Conservation (phyloP, 2,329 filamentous ascomycete genomes). For the Epichloe bromicola region DNA sequence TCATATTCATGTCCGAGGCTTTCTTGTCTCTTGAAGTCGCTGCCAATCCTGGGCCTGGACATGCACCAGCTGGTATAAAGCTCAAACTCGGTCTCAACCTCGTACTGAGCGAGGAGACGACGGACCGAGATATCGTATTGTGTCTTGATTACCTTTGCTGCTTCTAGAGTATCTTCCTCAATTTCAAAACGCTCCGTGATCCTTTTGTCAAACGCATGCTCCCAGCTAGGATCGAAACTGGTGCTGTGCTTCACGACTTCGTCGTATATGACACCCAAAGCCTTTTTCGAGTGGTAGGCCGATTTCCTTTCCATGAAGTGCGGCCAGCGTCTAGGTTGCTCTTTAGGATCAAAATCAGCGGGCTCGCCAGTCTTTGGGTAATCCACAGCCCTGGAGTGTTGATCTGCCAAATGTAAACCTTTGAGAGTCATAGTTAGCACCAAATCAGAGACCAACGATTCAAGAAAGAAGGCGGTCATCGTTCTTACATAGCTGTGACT, state of each 20-base stretch:
- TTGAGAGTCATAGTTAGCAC: background rate
- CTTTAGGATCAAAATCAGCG: slow-evolving; percentile 49
- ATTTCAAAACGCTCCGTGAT: slow-evolving; percentile 53
- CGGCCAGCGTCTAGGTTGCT: slow-evolving; percentile 56
- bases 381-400: slow-evolving; percentile 89
- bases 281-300: slow-evolving; percentile 53
- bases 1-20: slow-evolving; percentile 58
- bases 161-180: slow-evolving; percentile 38
- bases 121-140: slow-evolving; percentile 67
- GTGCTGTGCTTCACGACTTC: slow-evolving; percentile 42
- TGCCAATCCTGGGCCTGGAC: slow-evolving; percentile 54
- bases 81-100: slow-evolving; percentile 80
- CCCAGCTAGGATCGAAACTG: slow-evolving; percentile 61
- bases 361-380: slow-evolving; percentile 82
- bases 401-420: slow-evolving; percentile 56
- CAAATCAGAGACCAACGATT: background rate
- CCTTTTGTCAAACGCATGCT: slow-evolving; percentile 59
- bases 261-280: slow-evolving; percentile 76
- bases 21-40: slow-evolving; percentile 80
- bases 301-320: slow-evolving; percentile 73
- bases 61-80: slow-evolving; percentile 80
- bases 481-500: slow-evolving; percentile 49
- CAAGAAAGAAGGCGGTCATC: background rate
- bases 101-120: slow-evolving; percentile 73
- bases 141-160: slow-evolving; percentile 54